Base-by-base conservation (phyloP, 192 early-diverging fungal species). In the Coemansia sp. region DNA sequence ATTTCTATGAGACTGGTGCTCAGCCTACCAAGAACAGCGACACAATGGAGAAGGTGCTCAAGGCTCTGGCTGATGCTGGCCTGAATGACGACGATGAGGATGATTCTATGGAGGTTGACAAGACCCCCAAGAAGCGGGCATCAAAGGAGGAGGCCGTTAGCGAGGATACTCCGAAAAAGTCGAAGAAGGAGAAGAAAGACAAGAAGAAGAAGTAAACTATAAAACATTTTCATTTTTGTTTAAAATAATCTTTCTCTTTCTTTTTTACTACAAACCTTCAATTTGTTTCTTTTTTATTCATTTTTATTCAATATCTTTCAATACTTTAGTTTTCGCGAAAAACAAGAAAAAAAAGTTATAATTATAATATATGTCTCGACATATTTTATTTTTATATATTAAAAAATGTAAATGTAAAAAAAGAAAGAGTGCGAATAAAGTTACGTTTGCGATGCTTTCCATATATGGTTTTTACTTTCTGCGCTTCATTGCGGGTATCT, bases 1-100 rank as follows among this genome's bases (percentile, higher is more conserved):
- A 78, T 49, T 98, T 99, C 75, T 98, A 92, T 69, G 95, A 99
- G 72, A 81, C 85, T 30, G 93, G 92, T 40, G 80, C 85, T 1
- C 64, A 67, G 57, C 93, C 94, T 13, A 76, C 85, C 23, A 93
- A 91, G 85, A 98, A 95, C 79, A 76, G 86, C 46, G 94, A 95
- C 47, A 89, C 91, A 18, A 97, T 98, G 94, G 83, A 92, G 79
- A 83, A 85, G 63, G 88, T 86, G 26, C 79, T 83, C 14, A 78
- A 80, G 53, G 78, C 63, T 28, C 71, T 87, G 46, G 85, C 83
- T 22, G 81, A 80, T 30, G 86, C 82, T n/a, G 78, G 53, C 11
- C 72, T 68, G 17, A 46, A 46, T 14, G 44, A 46, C 17, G 44
- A 46, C 33, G 85, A 78, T 18, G 82, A 75, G 44, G 57, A 64